Evolutionary conservation across 768 basidiomycete genomes (phyloP), one percentile per base, ranked within the genome.

Genomic region (Dendrothele bispora): DNA sequence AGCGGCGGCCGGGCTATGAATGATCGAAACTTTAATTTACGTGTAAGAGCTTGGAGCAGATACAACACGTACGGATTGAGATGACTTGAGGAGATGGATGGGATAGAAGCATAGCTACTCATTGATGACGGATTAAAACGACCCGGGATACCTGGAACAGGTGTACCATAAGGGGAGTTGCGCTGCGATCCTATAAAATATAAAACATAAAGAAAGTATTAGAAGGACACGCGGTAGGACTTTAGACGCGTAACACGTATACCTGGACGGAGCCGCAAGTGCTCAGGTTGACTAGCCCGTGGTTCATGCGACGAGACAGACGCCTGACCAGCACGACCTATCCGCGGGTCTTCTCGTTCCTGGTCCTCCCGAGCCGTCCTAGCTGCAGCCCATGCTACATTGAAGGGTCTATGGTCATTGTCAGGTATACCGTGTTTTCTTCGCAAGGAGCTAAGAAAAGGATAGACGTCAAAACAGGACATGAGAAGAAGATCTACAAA

Each of bases 371-470:
- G 77, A 38, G 76, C 69, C 46, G 74, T 74, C 51, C 75, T 67
- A 30, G 82, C 84, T 49, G 86, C 87, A 54, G 88, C 79, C 65
- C 88, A 89, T n/a, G 90, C 91, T 53, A 91, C 86, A 63, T 86
- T 87, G 74, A 92, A 92, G 11, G 90, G 88, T 26, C 90, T 77
- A 53, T 82, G 75, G 71, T 92, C 90, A 48, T 73, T 75, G 71
- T 92, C 90, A 15, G 90, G 91, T 50, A 92, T 92, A 38, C 90
- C 91, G 60, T 90, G 81, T 67, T 79, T 74, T 54, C 90, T 73
- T 51, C 90, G 81, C 74, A 83, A 82, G 53, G 82, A 74, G 57
- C 87, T 90, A 54, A 29, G 48, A 49, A 27, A 51, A 48, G 46
- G 35, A 28, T 28, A 40, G 45, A 20, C 24, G 18, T 50, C 40